These are phyloP conservation scores for Xylaria grammica DNA, from an alignment of 495 filamentous ascomycete genomes.

Conservation along the genomic window DNA sequence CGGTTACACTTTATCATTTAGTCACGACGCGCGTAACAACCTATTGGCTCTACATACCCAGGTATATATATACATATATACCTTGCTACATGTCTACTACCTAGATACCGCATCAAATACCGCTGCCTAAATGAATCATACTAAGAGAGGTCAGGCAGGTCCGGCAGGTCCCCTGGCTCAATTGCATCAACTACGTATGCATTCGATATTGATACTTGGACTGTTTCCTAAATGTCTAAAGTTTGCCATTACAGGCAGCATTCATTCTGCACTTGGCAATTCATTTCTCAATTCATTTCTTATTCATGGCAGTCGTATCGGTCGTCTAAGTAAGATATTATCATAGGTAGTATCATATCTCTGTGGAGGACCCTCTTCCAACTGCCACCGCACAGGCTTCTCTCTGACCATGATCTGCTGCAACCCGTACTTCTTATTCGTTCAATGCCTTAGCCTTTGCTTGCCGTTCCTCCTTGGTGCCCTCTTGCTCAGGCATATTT, in stretches of 20 bases:
- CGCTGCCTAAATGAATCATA: neutral
- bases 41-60: too few relatives aligned
- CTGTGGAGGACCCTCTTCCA: neutral
- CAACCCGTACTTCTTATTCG: constrained; percentile 46
- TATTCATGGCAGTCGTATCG: constrained; percentile 5
- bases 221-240: neutral
- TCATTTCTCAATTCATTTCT: constrained; percentile 1
- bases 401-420: neutral
- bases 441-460: constrained; percentile 69
- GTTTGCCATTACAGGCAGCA: neutral
- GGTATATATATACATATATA: too few relatives aligned
- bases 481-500: constrained; percentile 55
- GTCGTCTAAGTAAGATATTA: neutral
- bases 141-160: too few relatives aligned
- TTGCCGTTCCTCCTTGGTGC: constrained; percentile 70
- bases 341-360: neutral
- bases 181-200: too few relatives aligned
- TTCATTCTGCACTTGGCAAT: neutral
- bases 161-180: too few relatives aligned
- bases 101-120: neutral
- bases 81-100: too few relatives aligned
- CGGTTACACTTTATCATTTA: too few relatives aligned
- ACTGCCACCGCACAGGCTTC: neutral
- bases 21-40: too few relatives aligned
- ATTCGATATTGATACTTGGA: too few relatives aligned